phyloP scores from a whole-genome alignment of 371 early-diverging fungal genomes.

The Mucor plumbeus region DNA sequence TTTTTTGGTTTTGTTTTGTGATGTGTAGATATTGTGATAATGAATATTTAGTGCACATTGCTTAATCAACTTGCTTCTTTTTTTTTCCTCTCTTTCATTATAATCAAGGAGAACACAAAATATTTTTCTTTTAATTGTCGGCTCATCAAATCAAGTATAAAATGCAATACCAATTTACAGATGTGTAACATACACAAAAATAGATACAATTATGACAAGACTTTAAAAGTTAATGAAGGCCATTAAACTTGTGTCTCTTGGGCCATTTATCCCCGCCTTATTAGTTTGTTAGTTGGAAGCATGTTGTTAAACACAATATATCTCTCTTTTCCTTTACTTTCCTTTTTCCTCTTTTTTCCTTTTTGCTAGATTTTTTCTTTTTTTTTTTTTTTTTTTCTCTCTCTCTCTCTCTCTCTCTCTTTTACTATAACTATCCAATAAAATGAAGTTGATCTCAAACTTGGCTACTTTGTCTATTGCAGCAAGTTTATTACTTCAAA shows the following conservation, averaged over 20 bases:
- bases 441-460: constrained; percentile 41
- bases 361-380: neutral
- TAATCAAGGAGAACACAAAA: neutral
- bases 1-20: neutral
- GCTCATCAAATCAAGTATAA: constrained; percentile 13
- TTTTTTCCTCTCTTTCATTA: neutral
- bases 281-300: constrained; percentile 9
- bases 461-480: constrained; percentile 41
- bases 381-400: too few species aligned
- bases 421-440: neutral
- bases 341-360: constrained; percentile 11
- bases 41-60: neutral
- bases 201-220: constrained; percentile 29
- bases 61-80: neutral
- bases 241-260: constrained; percentile 3
- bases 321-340: neutral
- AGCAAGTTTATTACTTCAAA: constrained; percentile 41
- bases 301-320: neutral
- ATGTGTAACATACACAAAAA: constrained; percentile 31
- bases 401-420: too few species aligned
- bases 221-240: constrained; percentile 10
- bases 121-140: constrained; percentile 9
- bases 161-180: constrained; percentile 25
- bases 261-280: constrained; percentile 18
- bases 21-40: neutral